A percentile compares a stretch with the other conserved stretches of the same genome.
Evolutionary conservation across 768 basidiomycete genomes (phyloP).

Genomic region (Mycena floridula): DNA sequence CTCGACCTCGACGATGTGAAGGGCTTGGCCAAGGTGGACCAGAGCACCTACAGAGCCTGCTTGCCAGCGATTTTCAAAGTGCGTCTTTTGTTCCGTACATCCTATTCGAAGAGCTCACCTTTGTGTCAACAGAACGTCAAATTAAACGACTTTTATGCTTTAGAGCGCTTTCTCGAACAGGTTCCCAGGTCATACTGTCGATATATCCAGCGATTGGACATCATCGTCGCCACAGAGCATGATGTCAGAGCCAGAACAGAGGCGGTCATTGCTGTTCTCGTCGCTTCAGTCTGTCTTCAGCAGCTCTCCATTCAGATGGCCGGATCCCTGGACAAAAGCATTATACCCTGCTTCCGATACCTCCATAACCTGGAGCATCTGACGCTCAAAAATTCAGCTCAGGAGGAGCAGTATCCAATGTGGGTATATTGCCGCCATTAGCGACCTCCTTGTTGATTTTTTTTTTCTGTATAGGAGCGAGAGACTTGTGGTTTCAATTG

Average conservation of each 20-base stretch:
- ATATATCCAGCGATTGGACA: constrained; percentile 47
- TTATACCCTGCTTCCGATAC: constrained; percentile 42
- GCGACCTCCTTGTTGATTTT: not conserved
- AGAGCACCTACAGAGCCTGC: constrained; percentile 45
- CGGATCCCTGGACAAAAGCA: constrained; percentile 42
- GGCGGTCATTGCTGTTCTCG: constrained; percentile 43
- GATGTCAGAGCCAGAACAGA: constrained; percentile 32
- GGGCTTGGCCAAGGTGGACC: constrained; percentile 43
- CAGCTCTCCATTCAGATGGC: constrained; percentile 40
- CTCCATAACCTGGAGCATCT: constrained; percentile 38
- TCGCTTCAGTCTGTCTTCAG: constrained; percentile 39
- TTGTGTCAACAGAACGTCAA: constrained; percentile 35
- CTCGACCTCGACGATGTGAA: constrained; percentile 32
- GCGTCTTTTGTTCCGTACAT: constrained; percentile 15
- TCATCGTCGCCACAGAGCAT: constrained; percentile 32
- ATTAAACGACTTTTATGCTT: constrained; percentile 37
- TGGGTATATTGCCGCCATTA: constrained; percentile 20
- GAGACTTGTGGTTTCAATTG: constrained; percentile 63
- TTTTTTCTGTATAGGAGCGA: constrained; percentile 45
- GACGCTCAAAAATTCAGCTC: constrained; percentile 39
- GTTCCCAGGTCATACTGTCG: constrained; percentile 51
- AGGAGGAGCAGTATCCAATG: constrained; percentile 37
- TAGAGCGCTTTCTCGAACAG: constrained; percentile 45
- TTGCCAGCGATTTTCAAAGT: constrained; percentile 58
- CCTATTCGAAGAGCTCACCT: constrained; percentile 10